These are phyloP conservation scores for Russula sp. DNA, from an alignment of 768 basidiomycete species.

Conservation along the genomic window DNA sequence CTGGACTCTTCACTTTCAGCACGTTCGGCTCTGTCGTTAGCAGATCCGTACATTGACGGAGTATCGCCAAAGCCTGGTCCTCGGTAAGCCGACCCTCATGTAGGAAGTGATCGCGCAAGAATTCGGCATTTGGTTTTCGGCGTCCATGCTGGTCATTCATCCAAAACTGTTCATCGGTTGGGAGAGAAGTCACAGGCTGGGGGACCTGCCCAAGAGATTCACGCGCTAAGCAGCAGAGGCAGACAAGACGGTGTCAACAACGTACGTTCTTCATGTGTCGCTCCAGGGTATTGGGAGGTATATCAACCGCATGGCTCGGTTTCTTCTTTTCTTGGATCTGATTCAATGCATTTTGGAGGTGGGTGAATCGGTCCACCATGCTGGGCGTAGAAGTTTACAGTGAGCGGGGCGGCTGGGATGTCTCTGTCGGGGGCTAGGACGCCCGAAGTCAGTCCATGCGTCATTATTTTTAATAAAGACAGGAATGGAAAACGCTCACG, in stretches of 20 bases:
- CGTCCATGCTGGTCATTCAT: slow-evolving; percentile 45
- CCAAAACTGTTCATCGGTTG: slow-evolving; percentile 73
- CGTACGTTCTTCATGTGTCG: slow-evolving; percentile 33
- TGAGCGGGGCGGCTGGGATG: background rate
- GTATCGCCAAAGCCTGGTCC: slow-evolving; percentile 74
- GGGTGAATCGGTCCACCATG: slow-evolving; percentile 19
- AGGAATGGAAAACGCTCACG: background rate
- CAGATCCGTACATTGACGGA: slow-evolving; percentile 59
- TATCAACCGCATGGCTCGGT: slow-evolving; percentile 27
- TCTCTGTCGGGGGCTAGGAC: background rate
- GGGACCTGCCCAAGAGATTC: slow-evolving; percentile 47
- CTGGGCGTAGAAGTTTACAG: background rate
- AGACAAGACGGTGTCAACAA: slow-evolving; percentile 9
- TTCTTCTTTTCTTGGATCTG: slow-evolving; percentile 33
- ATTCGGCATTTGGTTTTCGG: slow-evolving; percentile 62
- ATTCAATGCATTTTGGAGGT: slow-evolving; percentile 25
- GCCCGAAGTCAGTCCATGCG: background rate
- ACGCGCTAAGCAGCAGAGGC: background rate
- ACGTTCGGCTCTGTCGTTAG: slow-evolving; percentile 73
- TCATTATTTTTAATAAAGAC: background rate
- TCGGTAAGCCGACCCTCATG: slow-evolving; percentile 77
- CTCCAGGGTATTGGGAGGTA: slow-evolving; percentile 28
- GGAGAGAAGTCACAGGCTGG: slow-evolving; percentile 55
- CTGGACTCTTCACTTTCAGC: slow-evolving; percentile 78
- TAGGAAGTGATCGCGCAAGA: slow-evolving; percentile 84